phyloP scores from a whole-genome alignment of 2,329 filamentous ascomycete genomes.

The Capronia americana region DNA sequence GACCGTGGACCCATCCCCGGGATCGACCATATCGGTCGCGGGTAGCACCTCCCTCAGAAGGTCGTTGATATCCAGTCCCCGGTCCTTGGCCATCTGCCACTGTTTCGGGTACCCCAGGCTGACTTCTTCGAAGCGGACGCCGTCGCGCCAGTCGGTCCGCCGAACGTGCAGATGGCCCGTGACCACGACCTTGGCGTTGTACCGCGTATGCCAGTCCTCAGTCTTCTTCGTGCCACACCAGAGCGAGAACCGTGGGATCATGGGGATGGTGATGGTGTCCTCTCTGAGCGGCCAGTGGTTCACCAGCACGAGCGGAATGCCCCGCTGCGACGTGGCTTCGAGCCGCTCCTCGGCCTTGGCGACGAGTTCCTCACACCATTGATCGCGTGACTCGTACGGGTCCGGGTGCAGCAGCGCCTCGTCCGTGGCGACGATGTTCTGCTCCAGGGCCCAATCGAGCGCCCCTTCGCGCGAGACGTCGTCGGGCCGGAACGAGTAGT shows the following conservation, averaged over 20 bases:
- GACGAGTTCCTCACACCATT: conserved; percentile 36
- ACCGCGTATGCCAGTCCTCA: conserved; percentile 38
- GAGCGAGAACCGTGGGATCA: conserved; percentile 39
- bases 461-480: conserved; percentile 57
- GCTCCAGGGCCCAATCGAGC: conserved; percentile 38
- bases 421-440: conserved; percentile 39
- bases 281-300: conserved; percentile 41
- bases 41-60: conserved; percentile 37
- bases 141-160: conserved; percentile 39
- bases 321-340: conserved; percentile 27
- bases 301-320: conserved; percentile 37
- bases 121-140: conserved; percentile 40
- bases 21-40: conserved; percentile 29
- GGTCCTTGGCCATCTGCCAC: conserved; percentile 38
- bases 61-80: conserved; percentile 36
- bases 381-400: conserved; percentile 36
- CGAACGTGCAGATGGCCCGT: conserved; percentile 40
- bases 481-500: conserved; percentile 63
- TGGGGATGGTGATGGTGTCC: conserved; percentile 37
- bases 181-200: conserved; percentile 40
- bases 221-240: conserved; percentile 40
- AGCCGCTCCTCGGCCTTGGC: conserved; percentile 33
- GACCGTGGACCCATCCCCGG: conserved; percentile 32
- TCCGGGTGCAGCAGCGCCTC: conserved; percentile 39
- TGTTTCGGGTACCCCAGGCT: conserved; percentile 39